Evolutionary conservation across 2,329 filamentous ascomycete genomes (phyloP).

Genomic region (Parascedosporium putredinis): DNA sequence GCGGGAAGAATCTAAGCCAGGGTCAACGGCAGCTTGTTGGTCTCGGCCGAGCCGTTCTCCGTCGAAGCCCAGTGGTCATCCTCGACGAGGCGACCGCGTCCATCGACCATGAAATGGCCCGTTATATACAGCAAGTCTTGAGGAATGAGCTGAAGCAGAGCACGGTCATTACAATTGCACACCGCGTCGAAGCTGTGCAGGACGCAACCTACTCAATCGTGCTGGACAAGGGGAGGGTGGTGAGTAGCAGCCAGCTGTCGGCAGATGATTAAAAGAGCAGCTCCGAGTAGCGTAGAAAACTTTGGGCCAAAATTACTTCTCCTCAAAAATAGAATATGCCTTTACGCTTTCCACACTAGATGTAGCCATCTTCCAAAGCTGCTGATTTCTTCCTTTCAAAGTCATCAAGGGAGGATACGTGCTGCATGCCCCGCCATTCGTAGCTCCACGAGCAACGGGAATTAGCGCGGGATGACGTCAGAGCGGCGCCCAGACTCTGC

Average conservation of each 20-base stretch:
- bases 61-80: slow-evolving; percentile 49
- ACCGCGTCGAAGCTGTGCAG: slow-evolving; percentile 51
- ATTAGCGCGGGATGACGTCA: too few species aligned
- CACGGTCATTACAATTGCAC: slow-evolving; percentile 58
- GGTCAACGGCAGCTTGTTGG: slow-evolving; percentile 53
- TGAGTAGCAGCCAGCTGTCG: slow-evolving; percentile 38
- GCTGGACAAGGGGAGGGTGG: slow-evolving; percentile 39
- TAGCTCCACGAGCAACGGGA: too few species aligned
- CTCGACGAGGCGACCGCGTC: slow-evolving; percentile 57
- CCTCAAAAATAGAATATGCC: too few species aligned
- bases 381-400: too few species aligned
- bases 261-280: too few species aligned
- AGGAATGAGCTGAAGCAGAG: slow-evolving; percentile 42
- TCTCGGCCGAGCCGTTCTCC: slow-evolving; percentile 48
- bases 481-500: too few species aligned
- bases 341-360: too few species aligned
- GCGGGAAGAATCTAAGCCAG: slow-evolving; percentile 52
- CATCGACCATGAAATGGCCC: slow-evolving; percentile 49
- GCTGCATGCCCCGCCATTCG: too few species aligned
- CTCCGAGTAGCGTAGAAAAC: background rate
- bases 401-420: too few species aligned
- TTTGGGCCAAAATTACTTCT: too few species aligned
- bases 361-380: too few species aligned
- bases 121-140: slow-evolving; percentile 46
- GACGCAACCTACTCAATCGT: slow-evolving; percentile 46